Base-by-base conservation (phyloP, 495 filamentous ascomycete genomes). In the Venustampulla echinocandica region DNA sequence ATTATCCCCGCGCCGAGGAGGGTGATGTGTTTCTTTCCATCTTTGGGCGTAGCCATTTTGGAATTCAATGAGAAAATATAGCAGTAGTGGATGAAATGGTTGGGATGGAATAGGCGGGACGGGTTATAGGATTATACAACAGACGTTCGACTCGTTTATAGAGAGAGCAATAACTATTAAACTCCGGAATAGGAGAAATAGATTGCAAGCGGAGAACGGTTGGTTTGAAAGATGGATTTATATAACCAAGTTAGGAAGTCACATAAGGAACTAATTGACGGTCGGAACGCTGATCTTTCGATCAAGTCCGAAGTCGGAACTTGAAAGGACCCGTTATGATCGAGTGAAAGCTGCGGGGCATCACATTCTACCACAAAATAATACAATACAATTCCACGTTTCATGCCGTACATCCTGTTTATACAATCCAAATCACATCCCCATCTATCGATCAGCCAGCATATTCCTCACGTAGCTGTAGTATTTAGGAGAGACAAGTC, bases 391-490 rank as follows among this genome's bases (percentile, higher is more conserved):
- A 13, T 30, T 6, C 27, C 27, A 7, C 27, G n/a, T n/a, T n/a
- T 6, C 10, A 21, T 5, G 4, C 4, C 7, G 20, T 20, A 3
- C 37, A 4, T 3, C 4, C n/a, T n/a, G 20, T 5, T 40, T 4
- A 20, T 40, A 40, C 37, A 40, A 5, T n/a, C n/a, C n/a, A n/a
- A n/a, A n/a, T n/a, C n/a, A 20, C 25, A 13, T 21, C 13, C 46
- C 9, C 27, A 47, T 42, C 41, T 48, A 59, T 44, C 57, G 33
- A 34, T 59, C 57, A 30, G 75, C 79, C 63, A 97, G 69, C 80
- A 94, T 87, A 56, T 86, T 82, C 68, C 77, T 78, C 44, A 96
- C 74, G 42, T 71, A 71, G 48, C 66, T 74, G 67, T 76, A 96
- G 64, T 94, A 92, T 44, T 73, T 68, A 15, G 61, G 56, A 10